Conservation (phyloP, 805 yeast species). For the Schizosaccharomyces lindneri region DNA sequence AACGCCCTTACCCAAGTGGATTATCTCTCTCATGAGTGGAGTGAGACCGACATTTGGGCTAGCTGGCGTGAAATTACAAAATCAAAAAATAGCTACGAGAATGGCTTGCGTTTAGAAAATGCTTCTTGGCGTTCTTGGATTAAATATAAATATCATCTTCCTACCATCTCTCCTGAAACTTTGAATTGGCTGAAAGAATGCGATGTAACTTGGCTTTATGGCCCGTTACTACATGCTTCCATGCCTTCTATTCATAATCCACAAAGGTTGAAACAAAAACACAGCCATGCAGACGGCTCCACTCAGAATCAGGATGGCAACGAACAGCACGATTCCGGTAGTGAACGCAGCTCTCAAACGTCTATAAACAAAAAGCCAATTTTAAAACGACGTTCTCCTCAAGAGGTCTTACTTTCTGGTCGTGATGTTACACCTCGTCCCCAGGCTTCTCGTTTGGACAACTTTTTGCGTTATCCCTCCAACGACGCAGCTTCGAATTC, state of each 20-base stretch:
- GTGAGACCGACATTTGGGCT: conserved; percentile 71
- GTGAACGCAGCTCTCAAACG: neutral
- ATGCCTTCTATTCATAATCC: neutral
- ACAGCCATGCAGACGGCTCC: neutral
- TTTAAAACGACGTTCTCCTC: conserved; percentile 60
- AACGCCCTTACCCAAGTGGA: conserved; percentile 78
- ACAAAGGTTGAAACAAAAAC: no score
- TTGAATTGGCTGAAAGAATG: conserved; percentile 93
- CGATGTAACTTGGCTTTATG: conserved; percentile 95
- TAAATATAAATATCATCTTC: conserved; percentile 36
- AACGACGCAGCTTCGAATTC: neutral
- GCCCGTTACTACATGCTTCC: conserved; percentile 31
- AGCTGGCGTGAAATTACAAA: conserved; percentile 86
- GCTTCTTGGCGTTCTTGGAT: conserved; percentile 95
- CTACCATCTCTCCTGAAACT: conserved; percentile 69
- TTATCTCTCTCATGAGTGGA: conserved; percentile 88
- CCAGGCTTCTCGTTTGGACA: neutral
- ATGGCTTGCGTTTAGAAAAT: conserved; percentile 46
- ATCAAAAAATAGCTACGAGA: conserved; percentile 63
- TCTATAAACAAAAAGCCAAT: conserved; percentile 40
- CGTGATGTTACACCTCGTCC: neutral
- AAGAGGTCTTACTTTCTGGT: conserved; percentile 41
- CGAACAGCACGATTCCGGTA: neutral
- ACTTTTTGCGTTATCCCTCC: conserved; percentile 5
- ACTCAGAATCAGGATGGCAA: neutral